Evolutionary conservation across 345 rosid genomes (phyloP).

Genomic region (Boechera divaricarpa): DNA sequence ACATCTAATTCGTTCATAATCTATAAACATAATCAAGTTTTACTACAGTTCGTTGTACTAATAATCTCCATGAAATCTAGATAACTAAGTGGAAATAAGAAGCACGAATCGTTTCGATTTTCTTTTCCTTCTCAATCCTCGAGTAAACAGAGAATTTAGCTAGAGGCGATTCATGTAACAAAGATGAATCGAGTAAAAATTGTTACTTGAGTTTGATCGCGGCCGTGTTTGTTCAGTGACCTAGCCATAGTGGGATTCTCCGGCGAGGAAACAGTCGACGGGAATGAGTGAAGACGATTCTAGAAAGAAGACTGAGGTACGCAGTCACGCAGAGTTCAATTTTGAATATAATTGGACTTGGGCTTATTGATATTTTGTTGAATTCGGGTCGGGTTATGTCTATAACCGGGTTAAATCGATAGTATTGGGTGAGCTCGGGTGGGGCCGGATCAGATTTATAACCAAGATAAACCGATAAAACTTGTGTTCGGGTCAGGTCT

Average conservation of each 20-base stretch:
- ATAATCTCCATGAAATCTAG: background rate
- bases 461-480: background rate
- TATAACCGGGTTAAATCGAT: background rate
- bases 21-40: background rate
- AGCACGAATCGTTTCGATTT: background rate
- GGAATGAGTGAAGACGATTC: conserved; percentile 28
- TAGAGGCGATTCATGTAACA: background rate
- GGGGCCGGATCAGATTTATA: background rate
- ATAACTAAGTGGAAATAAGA: conserved; percentile 1
- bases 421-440: background rate
- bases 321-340: background rate
- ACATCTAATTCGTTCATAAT: conserved; percentile 4
- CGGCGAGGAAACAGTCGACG: conserved; percentile 33
- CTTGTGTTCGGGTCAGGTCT: background rate
- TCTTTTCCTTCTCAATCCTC: background rate
- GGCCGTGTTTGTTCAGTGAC: conserved; percentile 63
- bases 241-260: conserved; percentile 39
- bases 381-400: background rate
- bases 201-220: conserved; percentile 67
- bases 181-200: background rate
- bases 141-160: conserved; percentile 1
- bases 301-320: conserved; percentile 28
- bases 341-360: conserved; percentile 32
- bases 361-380: conserved; percentile 4
- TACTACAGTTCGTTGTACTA: background rate